Conservation (phyloP, 306 rosid species). For the Ormosia emarginata region DNA sequence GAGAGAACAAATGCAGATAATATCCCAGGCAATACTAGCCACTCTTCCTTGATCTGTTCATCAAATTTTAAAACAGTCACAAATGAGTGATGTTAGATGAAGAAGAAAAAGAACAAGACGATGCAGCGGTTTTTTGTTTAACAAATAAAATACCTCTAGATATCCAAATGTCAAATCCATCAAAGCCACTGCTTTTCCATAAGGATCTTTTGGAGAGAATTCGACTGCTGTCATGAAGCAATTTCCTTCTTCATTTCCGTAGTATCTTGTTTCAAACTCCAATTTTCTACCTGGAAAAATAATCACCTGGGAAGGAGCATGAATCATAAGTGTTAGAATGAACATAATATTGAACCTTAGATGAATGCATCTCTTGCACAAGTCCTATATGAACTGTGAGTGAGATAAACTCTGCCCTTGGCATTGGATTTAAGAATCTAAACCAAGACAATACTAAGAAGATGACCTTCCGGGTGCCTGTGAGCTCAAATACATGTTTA, state of each 20-base stretch:
- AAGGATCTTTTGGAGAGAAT: constrained; percentile 30
- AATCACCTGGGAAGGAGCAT: constrained; percentile 19
- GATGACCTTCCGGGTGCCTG: constrained; percentile 27
- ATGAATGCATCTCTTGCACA: neutral
- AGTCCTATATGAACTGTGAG: neutral
- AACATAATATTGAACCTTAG: neutral
- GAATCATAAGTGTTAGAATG: neutral
- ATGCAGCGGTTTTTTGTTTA: neutral
- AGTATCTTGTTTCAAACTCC: constrained; percentile 26
- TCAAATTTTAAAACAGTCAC: constrained; percentile 1
- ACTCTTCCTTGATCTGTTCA: constrained; percentile 44
- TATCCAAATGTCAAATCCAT: constrained; percentile 27
- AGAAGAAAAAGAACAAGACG: neutral
- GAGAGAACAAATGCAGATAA: constrained; percentile 32
- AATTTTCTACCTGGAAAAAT: constrained; percentile 33
- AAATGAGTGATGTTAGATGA: neutral
- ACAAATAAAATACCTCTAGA: constrained; percentile 24
- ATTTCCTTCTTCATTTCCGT: constrained; percentile 2
- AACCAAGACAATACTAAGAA: neutral
- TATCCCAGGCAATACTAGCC: constrained; percentile 40
- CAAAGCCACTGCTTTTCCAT: constrained; percentile 42
- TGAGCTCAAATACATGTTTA: constrained; percentile 32
- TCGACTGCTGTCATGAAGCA: constrained; percentile 35
- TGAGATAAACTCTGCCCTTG: neutral
- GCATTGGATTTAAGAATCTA: neutral